These are phyloP conservation scores for Salicornia ramosissima DNA, from an alignment of 148 eudicot genomes.

Conservation along the genomic window DNA sequence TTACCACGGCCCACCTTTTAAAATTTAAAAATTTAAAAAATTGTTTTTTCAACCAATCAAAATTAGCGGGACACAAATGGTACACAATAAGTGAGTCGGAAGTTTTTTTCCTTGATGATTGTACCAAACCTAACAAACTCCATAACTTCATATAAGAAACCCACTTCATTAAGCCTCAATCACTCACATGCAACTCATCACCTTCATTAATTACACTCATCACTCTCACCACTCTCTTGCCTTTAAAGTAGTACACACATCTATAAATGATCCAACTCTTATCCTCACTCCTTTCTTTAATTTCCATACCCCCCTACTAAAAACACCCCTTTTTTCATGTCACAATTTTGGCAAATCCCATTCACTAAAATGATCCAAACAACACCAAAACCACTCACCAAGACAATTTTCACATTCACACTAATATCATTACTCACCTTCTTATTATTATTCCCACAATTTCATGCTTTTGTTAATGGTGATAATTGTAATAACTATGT, in stretches of 20 bases:
- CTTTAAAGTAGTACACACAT: slow-evolving; percentile 1
- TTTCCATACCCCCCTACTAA: background rate
- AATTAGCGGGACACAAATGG: too few relatives aligned
- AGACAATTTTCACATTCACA: slow-evolving; percentile 1
- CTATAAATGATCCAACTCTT: too few relatives aligned
- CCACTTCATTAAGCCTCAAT: slow-evolving; percentile 2
- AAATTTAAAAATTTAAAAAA: too few relatives aligned
- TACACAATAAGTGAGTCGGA: too few relatives aligned
- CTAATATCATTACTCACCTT: slow-evolving; percentile 1
- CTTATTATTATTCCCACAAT: background rate
- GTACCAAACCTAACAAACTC: slow-evolving; percentile 4
- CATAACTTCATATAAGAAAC: slow-evolving; percentile 18
- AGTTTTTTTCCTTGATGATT: background rate
- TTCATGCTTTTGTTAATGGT: too few relatives aligned
- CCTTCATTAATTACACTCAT: slow-evolving; percentile 42
- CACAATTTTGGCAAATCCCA: background rate
- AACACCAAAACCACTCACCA: background rate
- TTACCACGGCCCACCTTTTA: too few relatives aligned
- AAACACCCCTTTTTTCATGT: background rate
- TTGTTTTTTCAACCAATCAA: too few relatives aligned
- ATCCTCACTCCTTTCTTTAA: too few relatives aligned
- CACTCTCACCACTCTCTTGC: slow-evolving; percentile 41
- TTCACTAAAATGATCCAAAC: background rate
- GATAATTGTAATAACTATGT: slow-evolving; percentile 30
- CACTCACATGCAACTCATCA: slow-evolving; percentile 17